Evolutionary conservation across 225 moss, liverwort and hornwort species (phyloP).

Genomic region (Physcomitrellopsis africana): DNA sequence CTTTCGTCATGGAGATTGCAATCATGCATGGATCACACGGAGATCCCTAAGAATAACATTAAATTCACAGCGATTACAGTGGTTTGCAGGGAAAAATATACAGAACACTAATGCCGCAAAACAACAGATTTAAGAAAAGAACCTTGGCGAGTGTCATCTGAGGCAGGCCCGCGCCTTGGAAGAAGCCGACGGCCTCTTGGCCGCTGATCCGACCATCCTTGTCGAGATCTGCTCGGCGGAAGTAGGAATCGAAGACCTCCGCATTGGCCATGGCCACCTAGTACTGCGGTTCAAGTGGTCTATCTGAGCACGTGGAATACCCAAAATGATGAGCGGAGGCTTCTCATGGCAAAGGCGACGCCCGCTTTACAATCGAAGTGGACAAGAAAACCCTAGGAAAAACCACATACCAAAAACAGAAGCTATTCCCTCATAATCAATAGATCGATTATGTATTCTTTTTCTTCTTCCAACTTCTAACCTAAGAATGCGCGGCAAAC

Average conservation of each 20-base stretch:
- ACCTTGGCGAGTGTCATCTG: slow-evolving; percentile 98
- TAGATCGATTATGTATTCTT: no score
- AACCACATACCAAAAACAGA: no score
- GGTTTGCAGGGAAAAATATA: background rate
- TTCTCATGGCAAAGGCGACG: no score
- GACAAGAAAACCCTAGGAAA: no score
- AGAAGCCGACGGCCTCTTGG: slow-evolving; percentile 88
- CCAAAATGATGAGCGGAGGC: no score
- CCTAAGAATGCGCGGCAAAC: no score
- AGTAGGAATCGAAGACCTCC: slow-evolving; percentile 83
- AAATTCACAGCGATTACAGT: background rate
- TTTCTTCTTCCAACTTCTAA: no score
- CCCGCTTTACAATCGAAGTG: no score
- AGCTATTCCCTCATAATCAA: no score
- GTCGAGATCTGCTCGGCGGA: slow-evolving; percentile 92
- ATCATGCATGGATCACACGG: background rate
- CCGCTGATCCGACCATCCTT: slow-evolving; percentile 97
- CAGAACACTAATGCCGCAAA: background rate
- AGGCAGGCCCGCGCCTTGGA: slow-evolving; percentile 90
- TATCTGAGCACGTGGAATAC: slow-evolving; percentile 29
- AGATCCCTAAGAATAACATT: background rate
- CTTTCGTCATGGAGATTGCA: background rate
- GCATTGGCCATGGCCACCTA: slow-evolving; percentile 81
- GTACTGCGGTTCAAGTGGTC: slow-evolving; percentile 21
- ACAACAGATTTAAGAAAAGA: background rate